Conservation (phyloP, 768 basidiomycete species). For the Tricholoma terreum region DNA sequence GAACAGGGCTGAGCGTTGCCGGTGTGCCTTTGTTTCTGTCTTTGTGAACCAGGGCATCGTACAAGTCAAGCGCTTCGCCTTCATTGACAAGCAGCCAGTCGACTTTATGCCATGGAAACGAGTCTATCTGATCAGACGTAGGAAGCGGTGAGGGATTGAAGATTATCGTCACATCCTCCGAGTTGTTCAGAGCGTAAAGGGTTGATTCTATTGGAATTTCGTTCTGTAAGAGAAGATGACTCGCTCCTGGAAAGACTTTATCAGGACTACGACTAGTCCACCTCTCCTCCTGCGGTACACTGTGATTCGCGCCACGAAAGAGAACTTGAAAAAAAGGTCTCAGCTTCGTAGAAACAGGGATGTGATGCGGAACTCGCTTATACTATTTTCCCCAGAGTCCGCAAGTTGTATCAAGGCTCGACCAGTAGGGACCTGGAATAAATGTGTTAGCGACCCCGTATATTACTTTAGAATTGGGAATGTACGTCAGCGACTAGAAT, state of each 20-base stretch:
- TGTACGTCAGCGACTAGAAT: conserved; percentile 39
- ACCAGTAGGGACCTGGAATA: conserved; percentile 46
- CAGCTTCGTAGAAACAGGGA: neutral
- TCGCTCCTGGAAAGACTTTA: conserved; percentile 32
- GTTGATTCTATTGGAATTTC: conserved; percentile 50
- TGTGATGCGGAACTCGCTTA: conserved; percentile 37
- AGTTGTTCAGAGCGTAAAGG: conserved; percentile 29
- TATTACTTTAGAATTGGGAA: conserved; percentile 2
- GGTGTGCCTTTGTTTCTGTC: neutral
- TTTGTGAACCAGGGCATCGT: conserved; percentile 20
- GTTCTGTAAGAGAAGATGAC: conserved; percentile 58
- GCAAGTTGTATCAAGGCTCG: conserved; percentile 61
- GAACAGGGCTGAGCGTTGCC: conserved; percentile 1
- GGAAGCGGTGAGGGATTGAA: conserved; percentile 63
- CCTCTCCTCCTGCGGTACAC: conserved; percentile 30
- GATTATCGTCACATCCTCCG: conserved; percentile 30
- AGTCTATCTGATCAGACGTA: conserved; percentile 30
- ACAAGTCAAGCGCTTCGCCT: conserved; percentile 42
- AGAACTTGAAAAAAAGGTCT: conserved; percentile 43
- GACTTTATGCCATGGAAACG: conserved; percentile 49
- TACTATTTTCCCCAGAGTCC: conserved; percentile 58
- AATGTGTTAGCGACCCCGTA: neutral
- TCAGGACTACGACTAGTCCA: conserved; percentile 17
- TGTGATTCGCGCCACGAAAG: conserved; percentile 57
- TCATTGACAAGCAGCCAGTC: conserved; percentile 58